Evolutionary conservation across 495 filamentous ascomycete genomes (phyloP), one percentile per base, ranked within the genome.

Genomic region (Chaetomidium leptoderma): DNA sequence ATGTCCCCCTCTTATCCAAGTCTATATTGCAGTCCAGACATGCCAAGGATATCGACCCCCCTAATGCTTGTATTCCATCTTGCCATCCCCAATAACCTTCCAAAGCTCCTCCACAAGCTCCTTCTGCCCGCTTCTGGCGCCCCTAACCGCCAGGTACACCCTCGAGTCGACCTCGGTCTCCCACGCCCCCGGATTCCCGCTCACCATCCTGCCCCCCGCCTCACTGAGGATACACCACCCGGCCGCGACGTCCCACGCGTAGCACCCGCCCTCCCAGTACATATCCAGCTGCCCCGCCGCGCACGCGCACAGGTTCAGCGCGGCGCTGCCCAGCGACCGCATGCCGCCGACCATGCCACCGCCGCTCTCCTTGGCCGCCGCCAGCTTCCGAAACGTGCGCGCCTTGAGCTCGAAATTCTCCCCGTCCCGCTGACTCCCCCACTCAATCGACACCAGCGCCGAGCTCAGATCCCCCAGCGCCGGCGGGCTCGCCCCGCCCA

Each of bases 231-330:
- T 88, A 30, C 91, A 85, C 92, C 92, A 96, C 0, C 85, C 92
- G 8, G 92, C 92, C 62, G 86, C 88, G 13, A 96, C 90, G 74
- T 97, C 92, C 92, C 92, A 96, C 27, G 88, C 89, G 87, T 90
- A 96, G 69, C 88, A 92, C 8, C 92, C 92, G 14, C 89, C 90
- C 66, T 97, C 92, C 92, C 92, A 97, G 63, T 95, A 96, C 30
- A 85, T 52, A 73, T 97, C 92, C 30, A 93, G 60, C 62, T 83
- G 81, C 1, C 92, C 92, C 1, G 81, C 78, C 16, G 92, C 92
- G 40, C 91, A 86, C n/a, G 77, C 80, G 55, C 89, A 93, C 16
- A 95, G 66, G 64, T 96, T 96, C 64, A 96, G 72, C 29, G 91
- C 92, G 11, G 92, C 92, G 44, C 80, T 86, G 1, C 92, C 92